phyloP scores from a whole-genome alignment of 352 stramenopile genomes.

The Pythium dissotocum region DNA sequence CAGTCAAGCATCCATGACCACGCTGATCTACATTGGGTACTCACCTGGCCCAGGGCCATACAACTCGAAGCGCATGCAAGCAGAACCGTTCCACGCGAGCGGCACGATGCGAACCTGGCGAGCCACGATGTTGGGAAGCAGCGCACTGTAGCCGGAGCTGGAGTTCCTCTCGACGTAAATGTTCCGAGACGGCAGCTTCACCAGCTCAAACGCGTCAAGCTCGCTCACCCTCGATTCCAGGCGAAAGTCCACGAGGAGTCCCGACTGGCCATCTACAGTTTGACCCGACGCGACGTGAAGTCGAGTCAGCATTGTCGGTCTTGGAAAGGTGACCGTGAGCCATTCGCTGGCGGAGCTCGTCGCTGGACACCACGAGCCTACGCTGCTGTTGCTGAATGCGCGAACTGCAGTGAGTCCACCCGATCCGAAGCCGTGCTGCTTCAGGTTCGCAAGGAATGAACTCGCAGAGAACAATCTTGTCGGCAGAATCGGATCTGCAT shows the following conservation, averaged over 20 bases:
- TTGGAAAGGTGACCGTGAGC: conserved; percentile 46
- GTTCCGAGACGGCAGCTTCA: conserved; percentile 4
- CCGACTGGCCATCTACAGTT: conserved; percentile 19
- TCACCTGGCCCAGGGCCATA: conserved; percentile 46
- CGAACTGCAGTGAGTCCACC: conserved; percentile 38
- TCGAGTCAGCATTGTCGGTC: conserved; percentile 41
- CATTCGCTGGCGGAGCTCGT: conserved; percentile 34
- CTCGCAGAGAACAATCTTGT: conserved; percentile 20
- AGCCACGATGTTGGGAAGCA: conserved; percentile 36
- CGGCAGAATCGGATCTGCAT: conserved; percentile 17
- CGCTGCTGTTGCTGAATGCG: conserved; percentile 1
- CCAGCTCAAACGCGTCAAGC: conserved; percentile 4
- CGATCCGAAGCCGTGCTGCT: conserved; percentile 45
- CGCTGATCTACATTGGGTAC: not conserved
- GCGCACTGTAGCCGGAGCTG: conserved; percentile 15
- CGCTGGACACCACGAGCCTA: conserved; percentile 43
- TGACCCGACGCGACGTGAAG: conserved; percentile 30
- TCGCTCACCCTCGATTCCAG: conserved; percentile 13
- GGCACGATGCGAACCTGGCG: conserved; percentile 47
- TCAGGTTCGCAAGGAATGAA: conserved; percentile 37
- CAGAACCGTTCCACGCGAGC: conserved; percentile 31
- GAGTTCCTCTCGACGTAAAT: not conserved
- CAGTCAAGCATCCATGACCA: not conserved
- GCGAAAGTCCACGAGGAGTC: conserved; percentile 18
- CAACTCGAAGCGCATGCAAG: conserved; percentile 49